Evolutionary conservation across 257 asterid species (phyloP).

Genomic region (Cinchona pubescens): DNA sequence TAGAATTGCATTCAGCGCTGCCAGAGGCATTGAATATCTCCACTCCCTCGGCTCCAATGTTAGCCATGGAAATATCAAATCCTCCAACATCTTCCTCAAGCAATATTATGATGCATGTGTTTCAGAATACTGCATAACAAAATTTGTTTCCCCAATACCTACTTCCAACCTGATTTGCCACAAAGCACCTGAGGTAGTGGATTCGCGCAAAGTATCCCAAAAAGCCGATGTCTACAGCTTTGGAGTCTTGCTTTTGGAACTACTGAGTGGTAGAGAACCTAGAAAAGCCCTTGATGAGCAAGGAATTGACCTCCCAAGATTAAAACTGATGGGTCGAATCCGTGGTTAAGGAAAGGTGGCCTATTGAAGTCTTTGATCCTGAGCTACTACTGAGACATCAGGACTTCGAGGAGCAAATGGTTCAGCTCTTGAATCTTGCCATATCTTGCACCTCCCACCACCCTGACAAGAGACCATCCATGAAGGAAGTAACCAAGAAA

Average conservation of each 20-base stretch:
- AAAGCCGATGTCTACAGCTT: slow-evolving; percentile 51
- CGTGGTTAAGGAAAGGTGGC: slow-evolving; percentile 33
- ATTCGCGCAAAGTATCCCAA: slow-evolving; percentile 33
- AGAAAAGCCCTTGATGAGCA: slow-evolving; percentile 29
- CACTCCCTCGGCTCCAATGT: slow-evolving; percentile 37
- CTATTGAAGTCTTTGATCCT: slow-evolving; percentile 39
- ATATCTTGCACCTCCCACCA: slow-evolving; percentile 38
- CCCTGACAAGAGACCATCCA: slow-evolving; percentile 43
- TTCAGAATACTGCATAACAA: slow-evolving; percentile 46
- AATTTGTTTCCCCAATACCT: slow-evolving; percentile 30
- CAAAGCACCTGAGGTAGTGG: slow-evolving; percentile 52
- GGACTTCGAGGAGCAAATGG: slow-evolving; percentile 32
- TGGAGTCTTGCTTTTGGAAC: slow-evolving; percentile 48
- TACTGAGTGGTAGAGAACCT: slow-evolving; percentile 42
- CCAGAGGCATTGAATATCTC: slow-evolving; percentile 44
- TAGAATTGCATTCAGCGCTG: slow-evolving; percentile 39
- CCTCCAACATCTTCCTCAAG: slow-evolving; percentile 55
- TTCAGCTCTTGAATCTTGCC: slow-evolving; percentile 42
- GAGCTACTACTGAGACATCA: slow-evolving; percentile 25
- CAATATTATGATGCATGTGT: slow-evolving; percentile 31
- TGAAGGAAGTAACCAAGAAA: slow-evolving; percentile 30
- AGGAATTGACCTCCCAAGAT: slow-evolving; percentile 42
- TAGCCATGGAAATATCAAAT: slow-evolving; percentile 60
- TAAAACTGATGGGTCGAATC: slow-evolving; percentile 53
- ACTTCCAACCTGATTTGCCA: slow-evolving; percentile 31